Evolutionary conservation across 257 asterid species (phyloP).

Genomic region (Scutellaria barbata): DNA sequence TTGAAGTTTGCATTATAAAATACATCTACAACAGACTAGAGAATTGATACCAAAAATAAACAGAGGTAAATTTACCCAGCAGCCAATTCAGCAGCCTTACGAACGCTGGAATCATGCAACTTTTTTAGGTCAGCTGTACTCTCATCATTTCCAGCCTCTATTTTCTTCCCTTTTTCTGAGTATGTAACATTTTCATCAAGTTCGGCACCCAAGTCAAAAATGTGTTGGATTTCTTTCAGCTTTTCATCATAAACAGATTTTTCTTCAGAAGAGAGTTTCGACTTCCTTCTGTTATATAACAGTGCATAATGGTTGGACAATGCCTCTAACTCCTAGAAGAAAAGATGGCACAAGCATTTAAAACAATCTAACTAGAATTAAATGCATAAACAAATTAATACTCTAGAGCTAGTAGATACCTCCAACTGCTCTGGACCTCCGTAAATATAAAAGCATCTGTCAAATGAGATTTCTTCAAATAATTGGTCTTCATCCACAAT

Average conservation of each 20-base stretch:
- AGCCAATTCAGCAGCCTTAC: slow-evolving; percentile 97
- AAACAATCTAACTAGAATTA: slow-evolving; percentile 26
- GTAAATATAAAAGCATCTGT: slow-evolving; percentile 94
- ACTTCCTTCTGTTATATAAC: slow-evolving; percentile 82
- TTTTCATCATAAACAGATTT: slow-evolving; percentile 80
- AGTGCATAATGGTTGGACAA: slow-evolving; percentile 83
- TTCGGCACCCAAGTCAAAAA: slow-evolving; percentile 74
- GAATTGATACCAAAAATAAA: slow-evolving; percentile 5
- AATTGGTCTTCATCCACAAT: slow-evolving; percentile 69
- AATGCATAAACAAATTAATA: slow-evolving; percentile 21
- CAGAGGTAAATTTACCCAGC: slow-evolving; percentile 67
- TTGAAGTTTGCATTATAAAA: slow-evolving; percentile 15
- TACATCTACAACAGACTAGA: slow-evolving; percentile 10
- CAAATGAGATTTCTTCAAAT: slow-evolving; percentile 83
- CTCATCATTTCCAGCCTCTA: slow-evolving; percentile 65
- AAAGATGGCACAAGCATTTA: slow-evolving; percentile 29
- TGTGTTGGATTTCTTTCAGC: slow-evolving; percentile 79
- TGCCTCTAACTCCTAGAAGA: slow-evolving; percentile 90
- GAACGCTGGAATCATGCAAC: slow-evolving; percentile 85
- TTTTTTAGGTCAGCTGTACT: slow-evolving; percentile 61
- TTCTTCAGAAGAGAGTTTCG: slow-evolving; percentile 80
- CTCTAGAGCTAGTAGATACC: slow-evolving; percentile 49
- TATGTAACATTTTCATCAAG: slow-evolving; percentile 60
- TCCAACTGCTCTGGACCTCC: slow-evolving; percentile 99
- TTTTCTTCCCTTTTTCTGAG: slow-evolving; percentile 82